Evolutionary conservation across 768 basidiomycete species (phyloP).

Genomic region (Tylopilus felleus): DNA sequence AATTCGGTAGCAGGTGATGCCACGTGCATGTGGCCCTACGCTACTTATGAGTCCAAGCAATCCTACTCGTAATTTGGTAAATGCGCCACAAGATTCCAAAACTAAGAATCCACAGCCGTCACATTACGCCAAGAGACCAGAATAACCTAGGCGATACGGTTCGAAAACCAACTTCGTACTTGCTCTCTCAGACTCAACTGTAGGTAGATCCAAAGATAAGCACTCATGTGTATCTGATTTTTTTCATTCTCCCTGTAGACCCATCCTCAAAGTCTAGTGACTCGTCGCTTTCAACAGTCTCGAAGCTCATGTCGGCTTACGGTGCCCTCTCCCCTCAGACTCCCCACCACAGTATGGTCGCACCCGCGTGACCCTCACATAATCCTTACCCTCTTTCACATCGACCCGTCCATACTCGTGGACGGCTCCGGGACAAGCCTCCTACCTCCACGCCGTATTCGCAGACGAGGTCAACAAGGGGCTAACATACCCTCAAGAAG

Average conservation of each 20-base stretch:
- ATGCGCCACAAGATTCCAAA: too few relatives aligned
- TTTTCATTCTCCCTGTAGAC: not conserved
- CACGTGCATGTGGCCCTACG: too few relatives aligned
- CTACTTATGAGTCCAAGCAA: too few relatives aligned
- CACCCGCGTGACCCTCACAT: conserved; percentile 24
- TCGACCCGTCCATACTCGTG: conserved; percentile 29
- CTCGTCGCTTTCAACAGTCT: too few relatives aligned
- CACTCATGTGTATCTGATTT: not conserved
- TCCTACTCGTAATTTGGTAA: too few relatives aligned
- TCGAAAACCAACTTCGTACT: too few relatives aligned
- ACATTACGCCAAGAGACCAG: too few relatives aligned
- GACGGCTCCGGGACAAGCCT: conserved; percentile 38
- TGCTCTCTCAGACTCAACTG: too few relatives aligned
- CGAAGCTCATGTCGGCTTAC: conserved; percentile 63
- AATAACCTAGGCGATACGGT: too few relatives aligned
- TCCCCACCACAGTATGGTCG: conserved; percentile 50
- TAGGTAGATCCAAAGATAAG: not conserved
- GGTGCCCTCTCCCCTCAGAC: conserved; percentile 50
- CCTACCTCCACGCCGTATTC: conserved; percentile 58
- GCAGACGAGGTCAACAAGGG: conserved; percentile 74
- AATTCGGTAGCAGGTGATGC: too few relatives aligned
- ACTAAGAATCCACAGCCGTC: too few relatives aligned
- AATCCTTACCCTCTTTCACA: conserved; percentile 35
- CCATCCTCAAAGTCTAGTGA: not conserved
- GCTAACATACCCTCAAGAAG: conserved; percentile 83